These are phyloP conservation scores for Penicillium roqueforti DNA, from an alignment of 495 filamentous ascomycete genomes.

Conservation along the genomic window DNA sequence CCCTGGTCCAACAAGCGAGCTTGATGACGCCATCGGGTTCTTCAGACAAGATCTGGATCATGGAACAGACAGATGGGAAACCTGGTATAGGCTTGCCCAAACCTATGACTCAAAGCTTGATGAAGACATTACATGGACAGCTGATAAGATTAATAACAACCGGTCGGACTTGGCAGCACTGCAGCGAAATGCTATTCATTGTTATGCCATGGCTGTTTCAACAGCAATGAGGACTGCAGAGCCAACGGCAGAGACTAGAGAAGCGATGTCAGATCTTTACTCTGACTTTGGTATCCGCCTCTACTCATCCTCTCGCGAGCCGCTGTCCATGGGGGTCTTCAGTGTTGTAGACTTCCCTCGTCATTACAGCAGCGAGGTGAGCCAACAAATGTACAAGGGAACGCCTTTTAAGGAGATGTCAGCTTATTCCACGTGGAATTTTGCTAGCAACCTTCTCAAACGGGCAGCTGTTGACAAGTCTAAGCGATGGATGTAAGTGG, in stretches of 20 bases:
- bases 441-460: slow-evolving; percentile 74
- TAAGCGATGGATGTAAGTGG: slow-evolving; percentile 76
- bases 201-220: slow-evolving; percentile 86
- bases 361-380: slow-evolving; percentile 64
- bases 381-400: slow-evolving; percentile 68
- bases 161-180: slow-evolving; percentile 65
- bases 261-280: slow-evolving; percentile 76
- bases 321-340: slow-evolving; percentile 86
- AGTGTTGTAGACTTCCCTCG: slow-evolving; percentile 68
- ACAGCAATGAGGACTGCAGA: slow-evolving; percentile 61
- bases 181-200: slow-evolving; percentile 84
- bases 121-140: slow-evolving; percentile 88
- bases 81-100: slow-evolving; percentile 93
- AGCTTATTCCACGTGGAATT: slow-evolving; percentile 77
- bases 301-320: slow-evolving; percentile 86
- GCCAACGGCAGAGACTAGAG: slow-evolving; percentile 54
- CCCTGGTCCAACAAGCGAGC: slow-evolving; percentile 74
- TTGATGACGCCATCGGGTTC: slow-evolving; percentile 77
- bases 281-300: slow-evolving; percentile 84
- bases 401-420: slow-evolving; percentile 69
- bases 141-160: slow-evolving; percentile 91
- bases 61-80: slow-evolving; percentile 82
- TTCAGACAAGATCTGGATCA: slow-evolving; percentile 84
- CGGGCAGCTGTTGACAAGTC: slow-evolving; percentile 70
- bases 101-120: slow-evolving; percentile 89